Percentiles rank a stretch among this genome's conserved stretches.
phyloP scores from a whole-genome alignment of 495 filamentous ascomycete genomes.

The Tuber melanosporum region DNA sequence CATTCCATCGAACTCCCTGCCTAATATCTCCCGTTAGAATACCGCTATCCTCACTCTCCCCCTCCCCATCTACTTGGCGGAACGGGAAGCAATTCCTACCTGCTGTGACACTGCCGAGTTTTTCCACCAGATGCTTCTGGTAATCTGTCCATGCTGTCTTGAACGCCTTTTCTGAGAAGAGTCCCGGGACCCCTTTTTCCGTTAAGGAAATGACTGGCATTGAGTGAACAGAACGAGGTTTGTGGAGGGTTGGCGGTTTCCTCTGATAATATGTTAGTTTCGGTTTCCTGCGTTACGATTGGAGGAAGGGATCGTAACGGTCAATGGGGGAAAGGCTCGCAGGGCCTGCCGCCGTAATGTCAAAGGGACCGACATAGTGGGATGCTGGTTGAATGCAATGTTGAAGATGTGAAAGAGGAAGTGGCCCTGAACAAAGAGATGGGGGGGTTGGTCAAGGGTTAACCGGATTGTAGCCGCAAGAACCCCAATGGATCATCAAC shows the following conservation, averaged over 20 bases:
- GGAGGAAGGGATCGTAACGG: conserved; percentile 11
- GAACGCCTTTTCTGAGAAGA: conserved; percentile 61
- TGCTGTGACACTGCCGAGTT: conserved; percentile 64
- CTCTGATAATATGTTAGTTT: conserved; percentile 9
- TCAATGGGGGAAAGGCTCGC: conserved; percentile 16
- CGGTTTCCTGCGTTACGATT: background rate
- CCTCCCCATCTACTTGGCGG: background rate
- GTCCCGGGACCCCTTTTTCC: conserved; percentile 57
- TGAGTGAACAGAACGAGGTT: conserved; percentile 48
- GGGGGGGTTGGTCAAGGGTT: background rate
- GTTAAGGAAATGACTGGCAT: conserved; percentile 55
- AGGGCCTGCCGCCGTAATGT: conserved; percentile 20
- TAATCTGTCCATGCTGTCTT: conserved; percentile 77
- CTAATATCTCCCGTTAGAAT: conserved; percentile 35
- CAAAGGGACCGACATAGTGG: conserved; percentile 18
- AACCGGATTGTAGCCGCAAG: background rate
- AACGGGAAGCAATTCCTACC: conserved; percentile 50
- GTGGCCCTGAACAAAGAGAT: background rate
- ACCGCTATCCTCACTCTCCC: background rate
- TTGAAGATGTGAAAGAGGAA: background rate
- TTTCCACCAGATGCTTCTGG: conserved; percentile 62
- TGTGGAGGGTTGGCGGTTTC: conserved; percentile 27
- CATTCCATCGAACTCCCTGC: conserved; percentile 54
- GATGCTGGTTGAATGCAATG: background rate
- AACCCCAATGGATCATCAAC: background rate